phyloP scores from a whole-genome alignment of 2,329 filamentous ascomycete species.

The Cercospora canescens region DNA sequence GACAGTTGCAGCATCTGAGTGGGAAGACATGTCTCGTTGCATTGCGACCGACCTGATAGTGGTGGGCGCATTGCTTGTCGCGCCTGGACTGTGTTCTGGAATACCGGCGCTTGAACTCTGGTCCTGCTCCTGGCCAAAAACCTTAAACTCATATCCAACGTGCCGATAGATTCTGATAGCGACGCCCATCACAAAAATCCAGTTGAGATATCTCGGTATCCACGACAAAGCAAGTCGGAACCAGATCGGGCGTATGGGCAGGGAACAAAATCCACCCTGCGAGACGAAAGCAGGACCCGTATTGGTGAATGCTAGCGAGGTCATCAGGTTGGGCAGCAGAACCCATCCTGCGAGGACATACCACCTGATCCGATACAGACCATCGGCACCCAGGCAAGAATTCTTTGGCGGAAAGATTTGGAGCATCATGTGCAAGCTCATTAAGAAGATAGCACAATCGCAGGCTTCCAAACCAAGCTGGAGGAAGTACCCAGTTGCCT shows the following conservation, averaged over 20 bases:
- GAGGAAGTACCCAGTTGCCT: constrained; percentile 33
- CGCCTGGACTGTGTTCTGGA: constrained; percentile 9
- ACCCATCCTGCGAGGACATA: constrained; percentile 60
- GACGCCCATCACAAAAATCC: constrained; percentile 62
- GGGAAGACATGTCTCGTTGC: constrained; percentile 15
- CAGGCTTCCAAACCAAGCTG: constrained; percentile 31
- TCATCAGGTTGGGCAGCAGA: constrained; percentile 59
- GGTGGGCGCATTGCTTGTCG: neutral
- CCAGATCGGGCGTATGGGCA: constrained; percentile 68
- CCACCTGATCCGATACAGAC: constrained; percentile 67
- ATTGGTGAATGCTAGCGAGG: constrained; percentile 64
- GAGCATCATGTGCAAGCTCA: constrained; percentile 70
- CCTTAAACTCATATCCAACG: constrained; percentile 52
- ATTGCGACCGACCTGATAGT: constrained; percentile 5
- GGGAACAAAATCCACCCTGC: constrained; percentile 67
- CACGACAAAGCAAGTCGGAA: constrained; percentile 68
- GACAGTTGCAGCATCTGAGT: constrained; percentile 16
- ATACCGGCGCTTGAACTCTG: constrained; percentile 21
- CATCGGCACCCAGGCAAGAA: constrained; percentile 52
- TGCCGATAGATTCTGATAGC: constrained; percentile 72
- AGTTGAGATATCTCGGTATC: constrained; percentile 72
- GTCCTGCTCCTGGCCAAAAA: constrained; percentile 37
- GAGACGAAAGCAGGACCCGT: constrained; percentile 57
- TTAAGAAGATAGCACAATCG: constrained; percentile 70
- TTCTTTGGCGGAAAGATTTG: constrained; percentile 64